A percentile compares a stretch with the other conserved stretches of the same genome.
phyloP scores from a whole-genome alignment of 768 basidiomycete genomes.

The Phanerodontia chrysosporium region DNA sequence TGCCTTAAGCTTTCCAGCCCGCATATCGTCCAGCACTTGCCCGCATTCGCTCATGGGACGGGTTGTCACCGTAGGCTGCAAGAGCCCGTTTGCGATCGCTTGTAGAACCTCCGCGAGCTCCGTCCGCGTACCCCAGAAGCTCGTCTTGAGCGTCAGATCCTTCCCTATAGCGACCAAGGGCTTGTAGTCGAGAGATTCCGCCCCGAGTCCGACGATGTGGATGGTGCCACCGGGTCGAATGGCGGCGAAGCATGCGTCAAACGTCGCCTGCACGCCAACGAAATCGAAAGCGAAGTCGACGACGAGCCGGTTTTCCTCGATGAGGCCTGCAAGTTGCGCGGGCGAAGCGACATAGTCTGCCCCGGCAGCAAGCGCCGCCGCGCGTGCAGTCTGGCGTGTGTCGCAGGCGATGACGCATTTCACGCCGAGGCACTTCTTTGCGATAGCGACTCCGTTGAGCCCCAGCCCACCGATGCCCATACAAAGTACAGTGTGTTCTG shows the following conservation, averaged over 20 bases:
- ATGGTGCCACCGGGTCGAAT: constrained; percentile 15
- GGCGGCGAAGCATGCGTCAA: constrained; percentile 8
- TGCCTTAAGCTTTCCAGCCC: constrained; percentile 11
- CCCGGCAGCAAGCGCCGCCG: constrained; percentile 12
- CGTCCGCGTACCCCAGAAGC: constrained; percentile 14
- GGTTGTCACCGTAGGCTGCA: constrained; percentile 15
- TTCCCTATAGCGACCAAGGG: constrained; percentile 11
- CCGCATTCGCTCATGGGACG: constrained; percentile 17
- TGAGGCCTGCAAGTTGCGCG: constrained; percentile 5
- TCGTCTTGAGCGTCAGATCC: constrained; percentile 13
- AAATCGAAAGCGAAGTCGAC: constrained; percentile 20
- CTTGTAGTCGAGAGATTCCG: not conserved
- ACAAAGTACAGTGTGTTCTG: constrained; percentile 31
- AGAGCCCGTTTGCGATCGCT: constrained; percentile 15
- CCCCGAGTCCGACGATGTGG: constrained; percentile 13
- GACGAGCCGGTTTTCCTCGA: constrained; percentile 11
- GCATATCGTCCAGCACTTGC: constrained; percentile 16
- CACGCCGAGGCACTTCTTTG: constrained; percentile 16
- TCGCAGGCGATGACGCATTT: constrained; percentile 19
- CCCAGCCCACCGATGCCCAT: constrained; percentile 28
- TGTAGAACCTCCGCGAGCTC: constrained; percentile 17
- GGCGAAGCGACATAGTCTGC: constrained; percentile 18
- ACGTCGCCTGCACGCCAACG: constrained; percentile 18
- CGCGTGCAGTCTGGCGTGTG: constrained; percentile 11
- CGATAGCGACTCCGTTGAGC: constrained; percentile 25